Evolutionary conservation across 192 early-diverging fungal species (phyloP), one percentile per base, ranked within the genome.

Genomic region (Diversispora eburnea): DNA sequence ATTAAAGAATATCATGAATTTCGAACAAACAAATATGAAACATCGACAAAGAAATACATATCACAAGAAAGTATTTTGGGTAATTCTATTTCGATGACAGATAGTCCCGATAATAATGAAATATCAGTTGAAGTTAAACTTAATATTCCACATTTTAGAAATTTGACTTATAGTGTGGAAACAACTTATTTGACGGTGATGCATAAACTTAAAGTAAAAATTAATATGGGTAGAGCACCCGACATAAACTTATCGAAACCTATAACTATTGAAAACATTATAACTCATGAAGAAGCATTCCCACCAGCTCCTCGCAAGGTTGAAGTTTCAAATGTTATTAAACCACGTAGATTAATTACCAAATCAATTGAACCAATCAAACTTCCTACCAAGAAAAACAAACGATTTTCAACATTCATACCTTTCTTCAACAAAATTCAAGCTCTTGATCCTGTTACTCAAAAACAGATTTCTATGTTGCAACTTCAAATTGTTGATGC

Each of bases 1-100:
- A 20, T 67, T 13, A 67, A 67, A 67, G 65, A 67, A 67, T 67
- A 67, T 67, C 65, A 49, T 7, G 65, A 67, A 67, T 49, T 67
- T 5, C 19, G 65, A 67, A 10, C 43, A 49, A 46, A 49, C 3
- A 49, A 48, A 25, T 49, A 67, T 49, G 47, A 67, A 33, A 49
- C 20, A 13, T 46, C 9, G 48, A 46, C 43, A 48, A 67, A 67
- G 22, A 67, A 20, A 49, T 67, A 67, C 17, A 4, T 67, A 3
- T 42, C 25, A 19, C 3, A 49, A 25, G 47, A 46, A 25, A 67
- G 3, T 46, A 19, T 67, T 47, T 3, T 5, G 9, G 62, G 22
- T 7, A 10, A 64, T 43, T 1, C 12, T 2, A n/a, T 64, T 43
- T 39, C 62, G n/a, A 45, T 45, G 33, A 42, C n/a, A 45, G 0